Conservation (phyloP, 2,329 filamentous ascomycete species). For the Fusarium staphyleae region DNA sequence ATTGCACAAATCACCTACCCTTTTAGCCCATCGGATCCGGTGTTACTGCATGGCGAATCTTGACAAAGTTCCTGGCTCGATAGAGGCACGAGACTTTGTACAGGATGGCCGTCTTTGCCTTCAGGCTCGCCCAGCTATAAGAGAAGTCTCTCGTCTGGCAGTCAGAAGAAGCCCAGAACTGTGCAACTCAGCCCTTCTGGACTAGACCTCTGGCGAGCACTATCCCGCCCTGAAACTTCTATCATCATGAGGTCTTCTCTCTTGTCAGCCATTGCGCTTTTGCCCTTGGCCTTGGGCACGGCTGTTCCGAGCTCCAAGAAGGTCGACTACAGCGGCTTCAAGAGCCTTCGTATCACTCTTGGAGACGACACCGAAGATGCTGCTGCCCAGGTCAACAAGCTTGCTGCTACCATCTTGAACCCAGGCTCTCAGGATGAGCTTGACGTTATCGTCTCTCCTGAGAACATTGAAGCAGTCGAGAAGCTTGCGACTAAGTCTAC, state of each 20-base stretch:
- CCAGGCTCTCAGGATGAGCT: constrained; percentile 21
- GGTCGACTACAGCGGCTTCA: constrained; percentile 32
- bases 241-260: constrained; percentile 10
- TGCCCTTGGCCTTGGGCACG: constrained; percentile 18
- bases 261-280: constrained; percentile 11
- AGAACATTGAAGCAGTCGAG: constrained; percentile 23
- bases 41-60: constrained; percentile 18
- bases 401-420: constrained; percentile 26
- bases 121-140: constrained; percentile 4
- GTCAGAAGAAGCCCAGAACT: no score
- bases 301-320: constrained; percentile 29
- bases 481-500: constrained; percentile 19
- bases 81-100: neutral
- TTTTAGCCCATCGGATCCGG: constrained; percentile 20
- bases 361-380: constrained; percentile 17
- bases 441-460: constrained; percentile 25
- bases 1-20: constrained; percentile 30
- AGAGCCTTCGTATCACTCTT: constrained; percentile 28
- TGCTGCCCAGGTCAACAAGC: constrained; percentile 18
- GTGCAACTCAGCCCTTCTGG: no score
- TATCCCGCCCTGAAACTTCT: no score
- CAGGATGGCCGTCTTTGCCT: neutral
- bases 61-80: constrained; percentile 16
- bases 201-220: no score
- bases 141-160: neutral